Base-by-base conservation (phyloP, 352 stramenopile genomes). In the Globisporangium heterothallicum region DNA sequence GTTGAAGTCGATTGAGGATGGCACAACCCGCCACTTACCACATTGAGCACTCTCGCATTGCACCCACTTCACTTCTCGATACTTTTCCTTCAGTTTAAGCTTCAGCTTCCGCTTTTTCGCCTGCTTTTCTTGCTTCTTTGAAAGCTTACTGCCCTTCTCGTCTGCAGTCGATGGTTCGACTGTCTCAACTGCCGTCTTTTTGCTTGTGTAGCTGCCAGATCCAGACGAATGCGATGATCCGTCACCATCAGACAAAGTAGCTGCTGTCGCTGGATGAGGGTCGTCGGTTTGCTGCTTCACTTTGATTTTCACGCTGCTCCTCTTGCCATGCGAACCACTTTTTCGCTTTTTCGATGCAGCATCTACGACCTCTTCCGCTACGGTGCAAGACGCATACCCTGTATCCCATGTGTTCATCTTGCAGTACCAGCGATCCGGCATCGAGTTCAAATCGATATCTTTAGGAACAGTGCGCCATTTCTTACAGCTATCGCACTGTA, bases 341-440 rank as follows among this genome's bases (percentile, higher is more conserved):
- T 66, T 62, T 19, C n/a, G 42, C 48, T 66, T 61, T 34, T 49
- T 63, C 1, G 53, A 51, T 10, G 18, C 42, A 6, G 46, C 32
- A 8, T 52, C 36, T 2, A 84, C 47, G n/a, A 83, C 69, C 63
- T 98, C 91, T 59, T 98, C 94, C 0, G 81, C 78, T 18, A 94
- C 84, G n/a, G 76, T 68, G 55, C 93, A 98, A 3, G 74, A 92
- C 19, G 81, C 88, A 41, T 86, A 84, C 34, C 74, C 85, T 18
- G 64, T 55, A 62, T 97, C 89, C 80, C 92, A 98, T 8, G 73
- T 80, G 68, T 99, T 99, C 76, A 98, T 91, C 48, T 88, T 74
- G 69, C 96, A 99, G 59, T 97, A 98, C 96, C 95, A 99, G 48
- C 87, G 74, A 27, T 98, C 89, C 9, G 94, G 94, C 64, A 99